These are phyloP conservation scores for Talaromyces funiculosus DNA, from an alignment of 2,329 filamentous ascomycete genomes.

Conservation along the genomic window DNA sequence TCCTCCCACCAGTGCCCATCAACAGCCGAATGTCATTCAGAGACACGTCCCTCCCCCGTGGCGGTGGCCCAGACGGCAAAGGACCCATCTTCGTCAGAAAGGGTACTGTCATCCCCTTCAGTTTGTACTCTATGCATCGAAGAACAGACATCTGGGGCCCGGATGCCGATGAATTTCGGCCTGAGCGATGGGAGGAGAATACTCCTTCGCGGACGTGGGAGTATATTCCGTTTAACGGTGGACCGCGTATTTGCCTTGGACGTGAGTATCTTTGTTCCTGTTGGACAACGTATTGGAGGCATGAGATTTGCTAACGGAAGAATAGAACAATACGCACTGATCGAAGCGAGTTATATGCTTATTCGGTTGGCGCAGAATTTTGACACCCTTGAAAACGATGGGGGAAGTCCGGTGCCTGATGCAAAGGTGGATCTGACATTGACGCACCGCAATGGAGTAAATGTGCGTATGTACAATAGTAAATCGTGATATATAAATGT, in stretches of 20 bases:
- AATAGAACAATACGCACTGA: conserved; percentile 22
- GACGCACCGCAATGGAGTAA: conserved; percentile 9
- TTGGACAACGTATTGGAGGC: background rate
- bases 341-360: conserved; percentile 20
- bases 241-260: conserved; percentile 24
- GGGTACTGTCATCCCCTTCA: conserved; percentile 62
- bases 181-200: conserved; percentile 41
- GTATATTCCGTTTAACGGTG: conserved; percentile 25
- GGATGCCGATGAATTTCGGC: conserved; percentile 43
- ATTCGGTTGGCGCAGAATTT: conserved; percentile 44
- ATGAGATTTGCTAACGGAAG: background rate
- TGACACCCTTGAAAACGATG: conserved; percentile 31
- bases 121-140: conserved; percentile 66
- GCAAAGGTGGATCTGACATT: conserved; percentile 8
- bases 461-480: conserved; percentile 8
- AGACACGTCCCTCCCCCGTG: conserved; percentile 13
- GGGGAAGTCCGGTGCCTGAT: conserved; percentile 7
- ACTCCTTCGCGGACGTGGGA: conserved; percentile 46
- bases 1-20: conserved; percentile 52
- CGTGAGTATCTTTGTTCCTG: conserved; percentile 19
- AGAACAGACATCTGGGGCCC: conserved; percentile 48
- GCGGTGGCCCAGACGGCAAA: conserved; percentile 25
- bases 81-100: conserved; percentile 61
- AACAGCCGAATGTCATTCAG: conserved; percentile 41
- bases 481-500: background rate